Conservation (phyloP, 371 early-diverging fungal species). For the Mucor mucedo region DNA sequence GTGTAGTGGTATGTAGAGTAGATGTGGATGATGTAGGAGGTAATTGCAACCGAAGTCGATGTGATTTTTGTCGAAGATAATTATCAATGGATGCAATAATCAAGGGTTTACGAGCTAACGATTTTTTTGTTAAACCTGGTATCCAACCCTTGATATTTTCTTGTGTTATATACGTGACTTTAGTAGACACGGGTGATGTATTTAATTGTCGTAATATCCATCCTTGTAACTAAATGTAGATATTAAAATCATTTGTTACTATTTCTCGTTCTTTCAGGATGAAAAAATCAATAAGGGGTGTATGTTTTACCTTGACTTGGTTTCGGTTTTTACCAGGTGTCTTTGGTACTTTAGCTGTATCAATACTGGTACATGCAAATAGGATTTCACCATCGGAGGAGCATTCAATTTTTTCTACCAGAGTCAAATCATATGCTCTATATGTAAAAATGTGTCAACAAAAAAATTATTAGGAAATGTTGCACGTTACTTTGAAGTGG, state of each 20-base stretch:
- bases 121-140: slow-evolving; percentile 68
- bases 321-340: slow-evolving; percentile 60
- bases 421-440: slow-evolving; percentile 64
- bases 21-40: neutral
- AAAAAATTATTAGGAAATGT: neutral
- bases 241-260: neutral
- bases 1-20: slow-evolving; percentile 2
- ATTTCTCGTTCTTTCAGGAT: neutral
- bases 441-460: neutral
- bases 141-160: slow-evolving; percentile 61
- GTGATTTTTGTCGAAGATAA: slow-evolving; percentile 66
- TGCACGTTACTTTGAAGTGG: slow-evolving; percentile 42
- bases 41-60: slow-evolving; percentile 33
- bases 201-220: slow-evolving; percentile 67
- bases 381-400: slow-evolving; percentile 63
- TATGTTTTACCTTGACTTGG: slow-evolving; percentile 52
- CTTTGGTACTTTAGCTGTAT: slow-evolving; percentile 63
- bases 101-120: slow-evolving; percentile 67
- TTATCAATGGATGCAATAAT: slow-evolving; percentile 64
- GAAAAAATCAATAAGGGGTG: neutral
- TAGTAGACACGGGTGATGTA: slow-evolving; percentile 61
- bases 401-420: slow-evolving; percentile 70
- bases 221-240: slow-evolving; percentile 50
- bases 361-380: slow-evolving; percentile 69
- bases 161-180: slow-evolving; percentile 62